Percentiles rank a stretch among this genome's conserved stretches.
These are phyloP conservation scores for Carex myosuroides DNA, from an alignment of 176 grass and related monocot species.

Conservation along the genomic window DNA sequence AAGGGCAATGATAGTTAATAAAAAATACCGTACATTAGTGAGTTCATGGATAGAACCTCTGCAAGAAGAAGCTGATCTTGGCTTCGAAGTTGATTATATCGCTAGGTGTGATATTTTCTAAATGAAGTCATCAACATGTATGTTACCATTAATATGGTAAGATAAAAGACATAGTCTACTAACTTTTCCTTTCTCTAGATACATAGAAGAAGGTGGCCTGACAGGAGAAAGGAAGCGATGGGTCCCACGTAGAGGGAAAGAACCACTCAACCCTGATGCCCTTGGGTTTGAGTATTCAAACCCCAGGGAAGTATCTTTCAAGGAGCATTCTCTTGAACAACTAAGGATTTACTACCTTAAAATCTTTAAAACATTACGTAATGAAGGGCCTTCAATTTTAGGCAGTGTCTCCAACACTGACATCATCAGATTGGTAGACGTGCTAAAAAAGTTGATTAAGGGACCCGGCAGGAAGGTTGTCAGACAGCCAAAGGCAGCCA, in stretches of 20 bases:
- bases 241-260: slow-evolving; percentile 87
- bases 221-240: slow-evolving; percentile 98
- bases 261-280: slow-evolving; percentile 81
- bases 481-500: slow-evolving; percentile 84
- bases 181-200: slow-evolving; percentile 34
- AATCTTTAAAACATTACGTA: slow-evolving; percentile 62
- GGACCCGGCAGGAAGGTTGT: slow-evolving; percentile 62
- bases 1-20: slow-evolving; percentile 91
- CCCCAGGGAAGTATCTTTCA: slow-evolving; percentile 84
- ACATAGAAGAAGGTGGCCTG: slow-evolving; percentile 92
- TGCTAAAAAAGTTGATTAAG: slow-evolving; percentile 67
- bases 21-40: slow-evolving; percentile 91
- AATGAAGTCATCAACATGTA: not conserved
- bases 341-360: slow-evolving; percentile 70
- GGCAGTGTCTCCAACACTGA: slow-evolving; percentile 73
- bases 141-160: not conserved
- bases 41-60: slow-evolving; percentile 99
- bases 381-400: slow-evolving; percentile 82
- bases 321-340: slow-evolving; percentile 74
- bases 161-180: not conserved
- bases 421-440: slow-evolving; percentile 62
- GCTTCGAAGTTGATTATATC: slow-evolving; percentile 89
- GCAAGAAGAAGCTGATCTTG: slow-evolving; percentile 98
- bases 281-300: slow-evolving; percentile 94
- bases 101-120: slow-evolving; percentile 54